Evolutionary conservation across 225 moss, liverwort and hornwort genomes (phyloP).

Genomic region (Pseudoscleropodium purum): DNA sequence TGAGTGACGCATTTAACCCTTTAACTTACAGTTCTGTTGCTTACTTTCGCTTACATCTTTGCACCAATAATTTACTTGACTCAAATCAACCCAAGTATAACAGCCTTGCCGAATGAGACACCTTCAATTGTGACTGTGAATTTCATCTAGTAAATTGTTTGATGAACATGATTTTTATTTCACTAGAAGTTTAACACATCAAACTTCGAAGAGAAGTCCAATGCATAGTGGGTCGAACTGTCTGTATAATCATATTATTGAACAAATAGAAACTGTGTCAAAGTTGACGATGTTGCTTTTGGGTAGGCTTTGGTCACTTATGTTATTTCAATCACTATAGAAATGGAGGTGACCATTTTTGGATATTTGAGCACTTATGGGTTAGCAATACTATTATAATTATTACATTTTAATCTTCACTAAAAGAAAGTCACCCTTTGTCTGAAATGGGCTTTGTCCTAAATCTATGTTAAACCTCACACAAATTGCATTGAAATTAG

Average conservation of each 20-base stretch:
- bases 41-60: neutral
- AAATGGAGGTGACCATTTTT: neutral
- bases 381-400: no score
- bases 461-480: neutral
- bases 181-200: neutral
- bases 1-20: neutral
- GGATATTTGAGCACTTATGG: neutral
- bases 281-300: neutral
- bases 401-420: neutral
- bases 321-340: neutral
- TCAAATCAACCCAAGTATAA: neutral
- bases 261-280: neutral
- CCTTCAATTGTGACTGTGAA: neutral
- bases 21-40: neutral
- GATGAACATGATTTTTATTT: neutral
- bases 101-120: neutral
- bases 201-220: neutral
- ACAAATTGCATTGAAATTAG: neutral
- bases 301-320: neutral
- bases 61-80: neutral
- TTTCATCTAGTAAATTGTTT: neutral
- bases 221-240: neutral
- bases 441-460: neutral
- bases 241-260: neutral
- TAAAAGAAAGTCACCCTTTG: neutral